A percentile compares a stretch with the other conserved stretches of the same genome.
Evolutionary conservation across 306 rosid species (phyloP).

Genomic region (Acacia confusa): DNA sequence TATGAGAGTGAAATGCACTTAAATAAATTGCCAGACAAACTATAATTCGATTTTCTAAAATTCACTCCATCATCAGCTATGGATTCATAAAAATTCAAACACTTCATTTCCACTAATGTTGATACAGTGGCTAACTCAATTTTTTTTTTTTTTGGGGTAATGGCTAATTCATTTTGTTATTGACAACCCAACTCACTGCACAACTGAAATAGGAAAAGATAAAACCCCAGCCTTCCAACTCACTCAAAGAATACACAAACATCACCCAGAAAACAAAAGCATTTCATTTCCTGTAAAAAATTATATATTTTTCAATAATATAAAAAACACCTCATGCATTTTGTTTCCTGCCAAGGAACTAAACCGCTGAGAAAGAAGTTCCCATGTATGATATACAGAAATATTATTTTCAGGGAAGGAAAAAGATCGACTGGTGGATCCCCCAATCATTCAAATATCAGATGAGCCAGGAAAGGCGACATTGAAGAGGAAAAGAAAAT

Average conservation of each 20-base stretch:
- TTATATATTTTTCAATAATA: background rate
- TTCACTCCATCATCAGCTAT: background rate
- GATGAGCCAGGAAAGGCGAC: background rate
- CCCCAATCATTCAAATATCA: slow-evolving; percentile 15
- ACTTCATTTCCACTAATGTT: background rate
- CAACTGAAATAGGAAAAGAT: background rate
- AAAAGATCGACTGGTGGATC: slow-evolving; percentile 15
- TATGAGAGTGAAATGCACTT: slow-evolving; percentile 6
- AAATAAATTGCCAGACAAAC: background rate
- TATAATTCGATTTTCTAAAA: background rate
- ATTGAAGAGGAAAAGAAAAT: slow-evolving; percentile 11
- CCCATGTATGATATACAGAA: background rate
- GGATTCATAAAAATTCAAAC: slow-evolving; percentile 4
- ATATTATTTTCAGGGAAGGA: slow-evolving; percentile 8
- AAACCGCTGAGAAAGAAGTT: background rate
- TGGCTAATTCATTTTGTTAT: background rate
- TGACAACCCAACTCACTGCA: background rate
- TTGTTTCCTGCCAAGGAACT: slow-evolving; percentile 4
- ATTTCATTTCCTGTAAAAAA: background rate
- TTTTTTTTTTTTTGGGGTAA: background rate
- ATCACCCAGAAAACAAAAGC: background rate
- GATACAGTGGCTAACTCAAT: background rate
- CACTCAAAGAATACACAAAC: background rate
- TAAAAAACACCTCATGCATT: background rate
- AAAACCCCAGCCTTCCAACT: background rate